phyloP scores from a whole-genome alignment of 2,329 filamentous ascomycete genomes.

The Whalleya microplaca region DNA sequence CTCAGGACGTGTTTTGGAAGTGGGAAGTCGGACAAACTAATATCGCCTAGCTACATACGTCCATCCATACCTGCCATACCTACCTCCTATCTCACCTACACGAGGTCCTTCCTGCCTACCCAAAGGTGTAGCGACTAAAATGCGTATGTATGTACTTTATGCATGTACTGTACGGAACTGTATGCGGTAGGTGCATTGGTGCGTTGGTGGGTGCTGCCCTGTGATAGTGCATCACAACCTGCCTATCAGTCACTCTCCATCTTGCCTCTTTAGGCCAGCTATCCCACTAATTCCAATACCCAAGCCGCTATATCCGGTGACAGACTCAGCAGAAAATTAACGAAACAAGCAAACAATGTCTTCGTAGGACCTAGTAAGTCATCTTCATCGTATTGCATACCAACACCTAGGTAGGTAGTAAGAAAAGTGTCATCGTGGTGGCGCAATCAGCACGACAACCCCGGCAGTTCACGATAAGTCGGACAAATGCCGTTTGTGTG shows the following conservation, averaged over 20 bases:
- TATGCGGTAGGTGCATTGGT: background rate
- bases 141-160: background rate
- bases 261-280: background rate
- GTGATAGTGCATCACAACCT: too few relatives aligned
- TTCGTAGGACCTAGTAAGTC: slow-evolving; percentile 11
- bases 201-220: background rate
- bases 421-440: slow-evolving; percentile 2
- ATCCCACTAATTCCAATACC: background rate
- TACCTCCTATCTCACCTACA: too few relatives aligned
- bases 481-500: slow-evolving; percentile 23
- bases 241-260: background rate
- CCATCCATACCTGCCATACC: too few relatives aligned
- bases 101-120: too few relatives aligned
- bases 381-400: too few relatives aligned
- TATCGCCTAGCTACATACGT: too few relatives aligned
- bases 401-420: too few relatives aligned
- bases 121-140: too few relatives aligned
- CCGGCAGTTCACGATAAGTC: slow-evolving; percentile 18
- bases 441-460: slow-evolving; percentile 4
- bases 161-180: background rate
- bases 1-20: background rate
- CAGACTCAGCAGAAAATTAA: background rate
- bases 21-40: too few relatives aligned
- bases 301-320: background rate
- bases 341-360: background rate